Evolutionary conservation across 2,329 filamentous ascomycete genomes (phyloP), one percentile per base, ranked within the genome.

Genomic region (Xylariaceae sp.): DNA sequence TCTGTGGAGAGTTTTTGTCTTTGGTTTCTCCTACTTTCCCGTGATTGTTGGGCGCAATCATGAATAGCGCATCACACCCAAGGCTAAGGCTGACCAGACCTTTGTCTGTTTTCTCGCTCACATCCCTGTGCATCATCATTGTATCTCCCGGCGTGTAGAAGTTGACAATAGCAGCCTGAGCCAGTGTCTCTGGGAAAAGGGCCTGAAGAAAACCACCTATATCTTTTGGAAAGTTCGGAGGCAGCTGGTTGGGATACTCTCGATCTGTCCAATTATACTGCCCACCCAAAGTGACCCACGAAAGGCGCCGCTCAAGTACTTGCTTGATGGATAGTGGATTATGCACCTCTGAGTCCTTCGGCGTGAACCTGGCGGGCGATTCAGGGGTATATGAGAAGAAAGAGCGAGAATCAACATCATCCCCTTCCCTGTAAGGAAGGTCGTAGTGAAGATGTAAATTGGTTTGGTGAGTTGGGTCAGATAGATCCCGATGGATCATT

Each of bases 231-330:
- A 97, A 97, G 0, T 76, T 68, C 0, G 91, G 91, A 1, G 90
- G 87, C 3, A 72, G 58, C n/a, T 82, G 80, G 8, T 79, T 72
- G 0, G 93, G 92, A 69, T 98, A 98, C 11, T 85, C 77, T 64
- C 96, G 93, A 54, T 86, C 84, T 0, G 92, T 96, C 95, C 94
- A 98, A 76, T 98, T 91, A 73, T 98, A 98, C 73, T 98, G 95
- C 0, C 92, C 94, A 46, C 95, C 95, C 2, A 99, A 83, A 0
- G 94, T 98, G 37, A 96, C 85, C 95, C 95, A 99, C 65, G 94
- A 91, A 21, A 98, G 82, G 60, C 91, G 93, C 61, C 88, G 89
- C 55, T 87, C 84, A 39, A 98, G 79, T 26, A 94, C 85, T 68
- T 88, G 87, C 45, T 83, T 79, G 50, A 90, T 79, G 2, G 84